phyloP scores from a whole-genome alignment of 495 filamentous ascomycete species.

The Trichocladium antarcticum region DNA sequence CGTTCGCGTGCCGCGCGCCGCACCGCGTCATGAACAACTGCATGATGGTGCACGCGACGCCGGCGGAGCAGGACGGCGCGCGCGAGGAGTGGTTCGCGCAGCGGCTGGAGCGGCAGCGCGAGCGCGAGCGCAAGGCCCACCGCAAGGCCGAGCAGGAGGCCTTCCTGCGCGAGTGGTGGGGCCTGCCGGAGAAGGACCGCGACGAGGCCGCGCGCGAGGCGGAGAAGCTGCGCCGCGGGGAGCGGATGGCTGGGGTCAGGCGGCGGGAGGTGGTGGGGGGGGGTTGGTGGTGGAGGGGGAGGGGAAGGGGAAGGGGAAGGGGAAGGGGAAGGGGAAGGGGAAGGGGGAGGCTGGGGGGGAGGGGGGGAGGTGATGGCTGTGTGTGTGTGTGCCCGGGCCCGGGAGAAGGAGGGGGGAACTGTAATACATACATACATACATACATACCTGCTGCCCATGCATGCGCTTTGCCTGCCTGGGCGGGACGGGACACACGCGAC shows the following conservation, averaged over 20 bases:
- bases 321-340: neutral
- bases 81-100: conserved; percentile 86
- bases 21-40: conserved; percentile 84
- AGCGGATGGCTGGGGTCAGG: conserved; percentile 31
- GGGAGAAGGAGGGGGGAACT: no score
- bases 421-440: no score
- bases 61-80: conserved; percentile 73
- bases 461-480: neutral
- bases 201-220: conserved; percentile 28
- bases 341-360: conserved; percentile 1
- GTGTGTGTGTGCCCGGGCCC: neutral
- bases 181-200: conserved; percentile 40
- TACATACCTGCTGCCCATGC: no score
- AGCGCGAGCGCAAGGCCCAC: conserved; percentile 49
- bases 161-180: conserved; percentile 52
- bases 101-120: conserved; percentile 51
- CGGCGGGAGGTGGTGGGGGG: conserved; percentile 3
- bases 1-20: conserved; percentile 70
- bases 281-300: conserved; percentile 9
- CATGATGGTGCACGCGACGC: conserved; percentile 77
- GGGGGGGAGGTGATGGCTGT: neutral
- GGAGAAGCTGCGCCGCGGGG: conserved; percentile 29
- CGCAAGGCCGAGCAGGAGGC: conserved; percentile 45
- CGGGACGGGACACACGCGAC: neutral
- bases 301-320: conserved; percentile 3